Conservation (phyloP, 495 filamentous ascomycete genomes). For the Penicillium crystallinum region DNA sequence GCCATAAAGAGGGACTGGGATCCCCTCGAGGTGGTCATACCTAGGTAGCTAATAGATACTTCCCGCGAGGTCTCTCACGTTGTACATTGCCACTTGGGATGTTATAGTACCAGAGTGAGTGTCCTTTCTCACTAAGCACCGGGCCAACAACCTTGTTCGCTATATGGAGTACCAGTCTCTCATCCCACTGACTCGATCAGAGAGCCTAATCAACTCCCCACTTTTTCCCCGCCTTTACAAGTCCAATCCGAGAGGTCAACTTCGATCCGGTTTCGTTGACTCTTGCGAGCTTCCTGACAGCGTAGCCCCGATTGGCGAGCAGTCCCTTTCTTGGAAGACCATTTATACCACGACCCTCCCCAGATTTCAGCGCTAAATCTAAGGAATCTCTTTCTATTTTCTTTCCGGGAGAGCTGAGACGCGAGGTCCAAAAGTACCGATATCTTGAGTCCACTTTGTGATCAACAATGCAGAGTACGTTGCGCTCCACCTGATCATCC, state of each 20-base stretch:
- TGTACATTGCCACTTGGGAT: not conserved
- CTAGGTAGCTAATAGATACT: too few relatives aligned
- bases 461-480: slow-evolving; percentile 22
- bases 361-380: not conserved
- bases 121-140: too few relatives aligned
- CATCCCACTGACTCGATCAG: not conserved
- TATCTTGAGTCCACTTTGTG: slow-evolving; percentile 5
- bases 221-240: slow-evolving; percentile 23
- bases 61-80: too few relatives aligned
- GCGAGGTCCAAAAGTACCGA: not conserved
- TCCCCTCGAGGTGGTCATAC: too few relatives aligned
- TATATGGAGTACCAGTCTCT: too few relatives aligned
- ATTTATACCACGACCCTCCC: slow-evolving; percentile 1
- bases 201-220: slow-evolving; percentile 25
- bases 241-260: slow-evolving; percentile 3
- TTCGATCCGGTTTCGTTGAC: not conserved
- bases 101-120: too few relatives aligned
- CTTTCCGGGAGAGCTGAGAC: not conserved
- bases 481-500: slow-evolving; percentile 9
- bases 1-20: not conserved
- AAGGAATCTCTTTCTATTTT: not conserved
- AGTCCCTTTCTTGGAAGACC: not conserved
- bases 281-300: not conserved
- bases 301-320: not conserved
- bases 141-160: too few relatives aligned